A percentile compares a stretch with the other conserved stretches of the same genome.
Conservation (phyloP, 257 asterid species). For the Solanum virginianum region DNA sequence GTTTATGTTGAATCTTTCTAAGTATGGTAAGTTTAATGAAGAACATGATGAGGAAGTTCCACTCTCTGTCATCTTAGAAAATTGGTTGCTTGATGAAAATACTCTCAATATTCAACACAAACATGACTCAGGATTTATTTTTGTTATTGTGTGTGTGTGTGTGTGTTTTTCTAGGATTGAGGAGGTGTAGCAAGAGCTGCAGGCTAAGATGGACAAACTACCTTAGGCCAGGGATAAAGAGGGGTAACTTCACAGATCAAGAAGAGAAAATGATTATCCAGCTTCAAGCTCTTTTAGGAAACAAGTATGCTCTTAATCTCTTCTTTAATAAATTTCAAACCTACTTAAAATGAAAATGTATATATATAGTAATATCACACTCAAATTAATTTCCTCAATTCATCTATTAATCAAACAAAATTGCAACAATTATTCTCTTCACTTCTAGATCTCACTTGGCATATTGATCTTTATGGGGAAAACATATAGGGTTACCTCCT, state of each 20-base stretch:
- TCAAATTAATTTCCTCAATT: not conserved
- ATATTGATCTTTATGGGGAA: not conserved
- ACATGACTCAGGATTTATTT: not conserved
- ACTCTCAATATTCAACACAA: not conserved
- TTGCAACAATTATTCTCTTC: not conserved
- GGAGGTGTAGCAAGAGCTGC: slow-evolving; percentile 95
- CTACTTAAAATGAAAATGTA: not conserved
- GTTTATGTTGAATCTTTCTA: not conserved
- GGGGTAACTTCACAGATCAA: slow-evolving; percentile 78
- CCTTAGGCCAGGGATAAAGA: slow-evolving; percentile 84
- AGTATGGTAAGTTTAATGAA: not conserved
- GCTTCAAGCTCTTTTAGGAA: slow-evolving; percentile 92
- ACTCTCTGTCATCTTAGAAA: slow-evolving; percentile 39
- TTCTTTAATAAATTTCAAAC: not conserved
- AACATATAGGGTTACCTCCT: not conserved
- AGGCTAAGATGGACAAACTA: slow-evolving; percentile 94
- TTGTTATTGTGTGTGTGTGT: not conserved
- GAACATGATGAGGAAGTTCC: slow-evolving; percentile 13
- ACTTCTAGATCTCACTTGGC: not conserved
- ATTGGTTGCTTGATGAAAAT: slow-evolving; percentile 44
- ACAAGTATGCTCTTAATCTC: slow-evolving; percentile 41
- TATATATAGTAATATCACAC: not conserved
- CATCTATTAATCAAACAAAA: not conserved
- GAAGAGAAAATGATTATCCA: slow-evolving; percentile 90
- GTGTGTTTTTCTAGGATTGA: slow-evolving; percentile 31